Evolutionary conservation across 1,139 yeast genomes (phyloP).

Genomic region (Suhomyces wounanorum): DNA sequence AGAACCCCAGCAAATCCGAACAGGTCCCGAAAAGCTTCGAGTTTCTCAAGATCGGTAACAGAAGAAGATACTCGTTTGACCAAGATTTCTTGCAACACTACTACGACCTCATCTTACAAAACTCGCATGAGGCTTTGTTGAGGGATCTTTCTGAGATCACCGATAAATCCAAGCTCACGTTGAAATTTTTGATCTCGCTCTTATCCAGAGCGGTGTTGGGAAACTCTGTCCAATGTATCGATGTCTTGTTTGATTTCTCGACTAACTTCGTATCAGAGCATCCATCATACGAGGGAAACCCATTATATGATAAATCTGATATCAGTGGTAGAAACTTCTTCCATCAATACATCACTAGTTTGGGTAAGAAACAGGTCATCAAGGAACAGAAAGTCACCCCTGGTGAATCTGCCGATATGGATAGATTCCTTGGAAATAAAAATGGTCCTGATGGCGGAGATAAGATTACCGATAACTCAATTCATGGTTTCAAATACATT

Average conservation of each 20-base stretch:
- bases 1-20: slow-evolving; percentile 11
- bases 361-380: slow-evolving; percentile 57
- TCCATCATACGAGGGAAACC: slow-evolving; percentile 22
- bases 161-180: slow-evolving; percentile 26
- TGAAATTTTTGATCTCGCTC: slow-evolving; percentile 53
- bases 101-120: slow-evolving; percentile 40
- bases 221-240: slow-evolving; percentile 57
- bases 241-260: slow-evolving; percentile 43
- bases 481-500: slow-evolving; percentile 55
- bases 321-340: slow-evolving; percentile 82
- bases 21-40: slow-evolving; percentile 14
- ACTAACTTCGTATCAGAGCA: slow-evolving; percentile 16
- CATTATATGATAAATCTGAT: slow-evolving; percentile 61
- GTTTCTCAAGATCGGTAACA: slow-evolving; percentile 20
- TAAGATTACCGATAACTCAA: slow-evolving; percentile 29
- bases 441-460: slow-evolving; percentile 65
- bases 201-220: slow-evolving; percentile 64
- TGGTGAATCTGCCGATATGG: slow-evolving; percentile 38
- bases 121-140: slow-evolving; percentile 46
- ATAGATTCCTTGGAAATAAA: slow-evolving; percentile 32
- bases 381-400: slow-evolving; percentile 33
- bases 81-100: slow-evolving; percentile 29
- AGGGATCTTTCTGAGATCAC: slow-evolving; percentile 34
- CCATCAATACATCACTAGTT: slow-evolving; percentile 76
- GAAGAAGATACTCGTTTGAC: slow-evolving; percentile 30